Percentiles rank a stretch among this genome's conserved stretches.
Conservation (phyloP, 1,284 basidiomycete genomes). For the Leccinum holopus region DNA sequence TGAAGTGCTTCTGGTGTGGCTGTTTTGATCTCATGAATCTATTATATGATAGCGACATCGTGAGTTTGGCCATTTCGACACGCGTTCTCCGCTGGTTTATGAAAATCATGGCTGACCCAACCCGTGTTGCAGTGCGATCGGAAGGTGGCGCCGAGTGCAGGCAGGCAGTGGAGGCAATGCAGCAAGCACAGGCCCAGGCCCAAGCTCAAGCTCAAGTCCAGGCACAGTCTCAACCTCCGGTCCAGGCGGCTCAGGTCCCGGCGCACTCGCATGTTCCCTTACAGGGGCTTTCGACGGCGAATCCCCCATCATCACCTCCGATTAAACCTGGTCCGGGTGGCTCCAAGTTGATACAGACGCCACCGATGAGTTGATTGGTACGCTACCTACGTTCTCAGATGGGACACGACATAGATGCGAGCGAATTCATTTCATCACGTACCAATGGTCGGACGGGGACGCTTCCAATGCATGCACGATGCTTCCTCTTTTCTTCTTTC, state of each 20-base stretch:
- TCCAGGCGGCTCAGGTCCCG: slow-evolving; percentile 20
- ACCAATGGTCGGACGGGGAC: slow-evolving; percentile 25
- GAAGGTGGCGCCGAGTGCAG: slow-evolving; percentile 78
- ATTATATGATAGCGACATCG: slow-evolving; percentile 33
- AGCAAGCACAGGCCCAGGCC: slow-evolving; percentile 32
- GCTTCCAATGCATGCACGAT: slow-evolving; percentile 11
- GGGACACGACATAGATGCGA: slow-evolving; percentile 20
- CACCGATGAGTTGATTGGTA: slow-evolving; percentile 20
- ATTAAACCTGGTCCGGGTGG: slow-evolving; percentile 26
- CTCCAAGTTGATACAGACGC: slow-evolving; percentile 18
- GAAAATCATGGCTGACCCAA: slow-evolving; percentile 25
- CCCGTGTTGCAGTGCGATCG: slow-evolving; percentile 60
- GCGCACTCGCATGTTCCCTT: slow-evolving; percentile 22
- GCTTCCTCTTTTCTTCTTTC: not conserved
- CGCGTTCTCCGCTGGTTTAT: slow-evolving; percentile 17
- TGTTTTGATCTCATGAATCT: slow-evolving; percentile 22
- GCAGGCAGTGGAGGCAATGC: slow-evolving; percentile 40
- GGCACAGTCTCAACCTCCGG: slow-evolving; percentile 19
- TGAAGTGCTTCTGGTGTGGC: slow-evolving; percentile 26
- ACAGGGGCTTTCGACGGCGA: slow-evolving; percentile 23
- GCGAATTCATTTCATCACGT: slow-evolving; percentile 8
- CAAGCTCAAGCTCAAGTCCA: slow-evolving; percentile 24
- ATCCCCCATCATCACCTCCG: slow-evolving; percentile 20
- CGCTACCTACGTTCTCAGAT: not conserved
- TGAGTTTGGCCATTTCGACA: slow-evolving; percentile 26